Base-by-base conservation (phyloP, 2,329 filamentous ascomycete genomes). In the Alternaria solani region DNA sequence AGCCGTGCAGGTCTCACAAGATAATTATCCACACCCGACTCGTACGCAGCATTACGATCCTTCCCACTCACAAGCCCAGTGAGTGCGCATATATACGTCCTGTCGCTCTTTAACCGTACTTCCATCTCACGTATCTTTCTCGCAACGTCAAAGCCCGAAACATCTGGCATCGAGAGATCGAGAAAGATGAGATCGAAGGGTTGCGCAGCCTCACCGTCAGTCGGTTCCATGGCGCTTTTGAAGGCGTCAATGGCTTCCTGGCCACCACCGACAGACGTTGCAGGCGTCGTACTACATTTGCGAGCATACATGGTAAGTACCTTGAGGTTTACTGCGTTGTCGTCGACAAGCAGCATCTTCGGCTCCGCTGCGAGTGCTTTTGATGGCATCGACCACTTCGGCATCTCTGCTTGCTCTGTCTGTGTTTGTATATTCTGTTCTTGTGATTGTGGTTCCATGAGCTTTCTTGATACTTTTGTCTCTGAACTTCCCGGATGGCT, bases 101-200 rank as follows among this genome's bases (percentile, higher is more conserved):
- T 54, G 25, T 56, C 30, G 16, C 32, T 20, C 32, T 20, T 23
- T n/a, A n/a, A 32, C 16, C 41, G 32, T 9, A 46, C 39, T 25
- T 59, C 57, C 18, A 41, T 56, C 52, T 59, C 53, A 28, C 57
- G 57, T 32, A 59, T 59, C 38, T 51, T 44, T 16, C 57, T 59
- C 11, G 57, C 57, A 14, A 59, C 57, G 11, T 59, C 57, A 11
- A 59, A 59, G 9, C 57, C 57, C 3, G 57, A 56, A 4, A 59
- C 46, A 8, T 56, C 38, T 25, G 57, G 57, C 57, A 59, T 59
- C 1, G 57, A 59, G 16, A 59, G 44, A 20, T 59, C 57, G 14
- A 59, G 57, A 26, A 59, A 59, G 5, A 59, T 56, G 11, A 59
- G 57, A 25, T 59, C 57, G 26, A 59, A 59, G 7, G 36, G 32